phyloP scores from a whole-genome alignment of 2,329 filamentous ascomycete genomes.

The Aureobasidium uvarum region DNA sequence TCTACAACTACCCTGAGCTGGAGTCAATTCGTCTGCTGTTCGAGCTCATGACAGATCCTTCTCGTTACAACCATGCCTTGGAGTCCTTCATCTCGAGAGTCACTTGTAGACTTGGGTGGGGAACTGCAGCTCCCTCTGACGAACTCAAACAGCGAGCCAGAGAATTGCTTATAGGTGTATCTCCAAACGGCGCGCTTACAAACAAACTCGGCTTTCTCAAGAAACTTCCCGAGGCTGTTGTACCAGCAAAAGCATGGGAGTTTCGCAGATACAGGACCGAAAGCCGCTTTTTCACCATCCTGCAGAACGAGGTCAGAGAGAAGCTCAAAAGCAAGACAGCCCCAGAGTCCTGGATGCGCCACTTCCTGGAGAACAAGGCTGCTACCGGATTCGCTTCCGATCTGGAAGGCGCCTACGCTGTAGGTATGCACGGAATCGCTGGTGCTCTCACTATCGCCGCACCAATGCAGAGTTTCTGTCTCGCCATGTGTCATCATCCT shows the following conservation, averaged over 20 bases:
- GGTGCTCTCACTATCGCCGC: conserved; percentile 49
- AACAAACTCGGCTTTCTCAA: conserved; percentile 50
- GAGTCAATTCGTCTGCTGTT: conserved; percentile 48
- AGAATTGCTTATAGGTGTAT: conserved; percentile 48
- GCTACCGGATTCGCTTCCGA: conserved; percentile 46
- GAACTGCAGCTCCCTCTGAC: conserved; percentile 45
- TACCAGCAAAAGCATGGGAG: conserved; percentile 48
- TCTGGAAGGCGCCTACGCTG: conserved; percentile 47
- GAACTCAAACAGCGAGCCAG: conserved; percentile 50
- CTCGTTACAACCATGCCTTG: conserved; percentile 45
- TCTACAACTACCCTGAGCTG: conserved; percentile 47
- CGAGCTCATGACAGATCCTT: conserved; percentile 46
- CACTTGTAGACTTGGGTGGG: conserved; percentile 50
- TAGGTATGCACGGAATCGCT: conserved; percentile 51
- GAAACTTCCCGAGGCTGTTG: conserved; percentile 46
- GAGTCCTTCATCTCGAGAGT: conserved; percentile 49
- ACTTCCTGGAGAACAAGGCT: conserved; percentile 43
- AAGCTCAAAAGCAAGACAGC: conserved; percentile 35
- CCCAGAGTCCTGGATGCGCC: conserved; percentile 46
- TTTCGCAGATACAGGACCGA: conserved; percentile 45
- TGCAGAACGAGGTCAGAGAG: conserved; percentile 46
- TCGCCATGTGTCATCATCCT: conserved; percentile 49
- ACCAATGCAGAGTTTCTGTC: conserved; percentile 49
- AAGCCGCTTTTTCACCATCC: conserved; percentile 45
- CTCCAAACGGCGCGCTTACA: conserved; percentile 46